A percentile compares a stretch with the other conserved stretches of the same genome.
phyloP scores from a whole-genome alignment of 352 stramenopile genomes.

The Pythium folliculosum region DNA sequence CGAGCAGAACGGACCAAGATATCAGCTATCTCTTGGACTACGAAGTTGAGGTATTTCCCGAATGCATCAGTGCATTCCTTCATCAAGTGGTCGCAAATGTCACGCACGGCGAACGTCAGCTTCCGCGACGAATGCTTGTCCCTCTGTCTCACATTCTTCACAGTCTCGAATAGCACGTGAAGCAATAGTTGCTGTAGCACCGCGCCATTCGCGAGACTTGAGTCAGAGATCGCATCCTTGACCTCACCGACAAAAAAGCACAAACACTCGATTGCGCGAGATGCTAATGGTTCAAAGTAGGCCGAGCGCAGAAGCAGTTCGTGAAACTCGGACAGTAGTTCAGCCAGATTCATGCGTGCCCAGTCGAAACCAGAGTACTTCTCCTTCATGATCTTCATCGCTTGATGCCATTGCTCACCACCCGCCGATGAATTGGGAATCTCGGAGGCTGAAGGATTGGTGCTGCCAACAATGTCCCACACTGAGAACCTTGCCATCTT shows the following conservation, averaged over 20 bases:
- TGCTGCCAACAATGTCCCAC: constrained; percentile 45
- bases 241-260: constrained; percentile 59
- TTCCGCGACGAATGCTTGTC: constrained; percentile 26
- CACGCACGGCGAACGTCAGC: constrained; percentile 59
- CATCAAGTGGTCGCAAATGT: constrained; percentile 69
- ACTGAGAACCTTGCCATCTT: constrained; percentile 74
- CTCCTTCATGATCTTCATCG: constrained; percentile 63
- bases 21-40: constrained; percentile 76
- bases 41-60: constrained; percentile 77
- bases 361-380: constrained; percentile 73
- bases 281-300: constrained; percentile 46
- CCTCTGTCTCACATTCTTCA: constrained; percentile 33
- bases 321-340: constrained; percentile 64
- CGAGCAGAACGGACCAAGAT: constrained; percentile 43
- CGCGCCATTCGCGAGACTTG: constrained; percentile 4
- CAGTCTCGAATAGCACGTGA: constrained; percentile 68
- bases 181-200: constrained; percentile 71
- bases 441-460: neutral
- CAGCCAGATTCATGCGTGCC: constrained; percentile 58
- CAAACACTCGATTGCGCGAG: constrained; percentile 65
- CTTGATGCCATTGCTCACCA: constrained; percentile 34
- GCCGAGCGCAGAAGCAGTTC: constrained; percentile 48
- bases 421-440: neutral
- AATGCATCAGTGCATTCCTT: constrained; percentile 56
- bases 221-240: constrained; percentile 37